Percentiles rank a stretch among this genome's conserved stretches.
Conservation (phyloP, 2,329 filamentous ascomycete genomes). For the Aspergillus viridinutans region DNA sequence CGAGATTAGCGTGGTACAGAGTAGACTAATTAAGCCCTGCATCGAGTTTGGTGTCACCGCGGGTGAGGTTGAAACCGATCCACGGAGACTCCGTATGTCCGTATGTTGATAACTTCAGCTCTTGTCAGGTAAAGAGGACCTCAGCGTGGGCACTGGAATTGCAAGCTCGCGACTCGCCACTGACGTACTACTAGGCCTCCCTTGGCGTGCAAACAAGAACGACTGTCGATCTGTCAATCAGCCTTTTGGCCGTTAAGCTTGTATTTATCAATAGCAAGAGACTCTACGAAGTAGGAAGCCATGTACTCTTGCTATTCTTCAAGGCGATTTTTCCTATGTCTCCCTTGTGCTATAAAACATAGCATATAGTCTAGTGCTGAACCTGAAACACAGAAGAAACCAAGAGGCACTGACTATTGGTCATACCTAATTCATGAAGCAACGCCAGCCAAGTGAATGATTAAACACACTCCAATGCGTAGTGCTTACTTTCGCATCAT, state of each 20-base stretch:
- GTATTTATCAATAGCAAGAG: neutral
- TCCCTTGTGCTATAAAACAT: neutral
- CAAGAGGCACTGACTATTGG: neutral
- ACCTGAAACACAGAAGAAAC: too few species aligned
- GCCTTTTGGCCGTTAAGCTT: neutral
- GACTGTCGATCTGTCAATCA: neutral
- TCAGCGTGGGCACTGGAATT: neutral
- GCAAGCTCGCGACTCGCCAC: neutral
- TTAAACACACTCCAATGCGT: neutral
- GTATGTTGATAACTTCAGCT: too few species aligned
- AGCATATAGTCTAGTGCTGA: too few species aligned
- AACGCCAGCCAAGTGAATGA: neutral
- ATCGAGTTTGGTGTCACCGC: too few species aligned
- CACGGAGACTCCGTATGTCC: too few species aligned
- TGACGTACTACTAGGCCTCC: neutral
- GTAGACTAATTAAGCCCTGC: too few species aligned
- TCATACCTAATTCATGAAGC: neutral
- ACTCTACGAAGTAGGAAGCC: neutral
- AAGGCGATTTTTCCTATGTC: neutral
- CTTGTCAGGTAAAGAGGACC: neutral
- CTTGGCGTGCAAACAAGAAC: neutral
- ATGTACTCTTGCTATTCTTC: too few species aligned
- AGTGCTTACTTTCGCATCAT: neutral
- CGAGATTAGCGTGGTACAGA: too few species aligned
- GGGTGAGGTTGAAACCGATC: neutral